These are phyloP conservation scores for Chaetoceros muelleri DNA, from an alignment of 108 stramenopile genomes.

Conservation along the genomic window DNA sequence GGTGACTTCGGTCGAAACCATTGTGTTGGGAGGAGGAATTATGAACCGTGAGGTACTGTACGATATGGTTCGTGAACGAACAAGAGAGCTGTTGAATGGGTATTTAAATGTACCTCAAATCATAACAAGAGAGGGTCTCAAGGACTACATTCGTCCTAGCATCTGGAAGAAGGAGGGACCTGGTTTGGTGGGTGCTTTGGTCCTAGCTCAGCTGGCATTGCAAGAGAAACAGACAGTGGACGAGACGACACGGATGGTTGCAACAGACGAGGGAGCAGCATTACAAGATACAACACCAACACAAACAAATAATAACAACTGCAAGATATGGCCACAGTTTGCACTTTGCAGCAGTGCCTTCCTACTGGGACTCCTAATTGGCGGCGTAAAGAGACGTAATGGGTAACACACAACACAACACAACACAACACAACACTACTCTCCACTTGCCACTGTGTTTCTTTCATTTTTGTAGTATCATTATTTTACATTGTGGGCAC, in stretches of 20 bases:
- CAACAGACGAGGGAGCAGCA: no score
- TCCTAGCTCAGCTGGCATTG: slow-evolving; percentile 54
- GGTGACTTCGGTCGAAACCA: slow-evolving; percentile 70
- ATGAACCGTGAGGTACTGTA: slow-evolving; percentile 71
- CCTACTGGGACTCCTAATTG: no score
- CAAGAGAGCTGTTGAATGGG: slow-evolving; percentile 71
- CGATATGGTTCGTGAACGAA: slow-evolving; percentile 46
- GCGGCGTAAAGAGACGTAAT: no score
- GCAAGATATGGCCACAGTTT: no score
- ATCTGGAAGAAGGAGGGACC: slow-evolving; percentile 37
- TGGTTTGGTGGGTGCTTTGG: slow-evolving; percentile 65
- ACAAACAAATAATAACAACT: no score
- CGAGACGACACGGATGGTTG: no score
- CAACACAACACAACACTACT: no score
- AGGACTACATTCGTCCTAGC: slow-evolving; percentile 15
- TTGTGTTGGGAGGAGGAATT: slow-evolving; percentile 90
- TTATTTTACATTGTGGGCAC: not conserved
- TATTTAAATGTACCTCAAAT: slow-evolving; percentile 66
- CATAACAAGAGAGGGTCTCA: slow-evolving; percentile 16
- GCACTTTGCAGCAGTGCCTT: no score
- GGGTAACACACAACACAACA: no score
- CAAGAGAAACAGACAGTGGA: slow-evolving; percentile 7
- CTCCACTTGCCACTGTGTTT: no score
- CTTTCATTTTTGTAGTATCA: no score
- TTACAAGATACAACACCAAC: no score